Evolutionary conservation across 2,329 filamentous ascomycete species (phyloP).

Genomic region (Zymoseptoria crescenta): DNA sequence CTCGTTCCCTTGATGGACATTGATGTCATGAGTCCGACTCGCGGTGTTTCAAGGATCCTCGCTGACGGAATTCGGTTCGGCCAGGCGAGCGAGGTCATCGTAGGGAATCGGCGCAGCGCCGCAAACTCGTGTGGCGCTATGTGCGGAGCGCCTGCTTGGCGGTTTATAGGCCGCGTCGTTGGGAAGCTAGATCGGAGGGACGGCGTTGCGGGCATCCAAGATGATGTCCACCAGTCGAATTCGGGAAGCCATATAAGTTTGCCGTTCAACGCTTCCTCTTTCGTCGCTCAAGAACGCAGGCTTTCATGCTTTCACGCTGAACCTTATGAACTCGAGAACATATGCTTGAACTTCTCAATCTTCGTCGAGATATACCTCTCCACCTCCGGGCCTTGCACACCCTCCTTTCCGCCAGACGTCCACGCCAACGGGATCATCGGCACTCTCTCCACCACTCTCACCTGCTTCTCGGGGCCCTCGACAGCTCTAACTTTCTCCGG

Average conservation of each 20-base stretch:
- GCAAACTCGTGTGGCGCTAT: too few species aligned
- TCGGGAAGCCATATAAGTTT: too few species aligned
- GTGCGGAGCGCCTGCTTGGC: too few species aligned
- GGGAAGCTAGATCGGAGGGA: background rate
- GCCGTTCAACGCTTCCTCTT: background rate
- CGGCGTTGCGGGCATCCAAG: background rate
- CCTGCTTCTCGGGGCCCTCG: constrained; percentile 81
- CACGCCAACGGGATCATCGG: constrained; percentile 94
- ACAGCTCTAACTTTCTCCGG: constrained; percentile 94
- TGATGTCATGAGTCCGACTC: too few species aligned
- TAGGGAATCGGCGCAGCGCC: too few species aligned
- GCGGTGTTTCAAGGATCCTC: too few species aligned
- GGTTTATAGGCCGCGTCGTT: too few species aligned
- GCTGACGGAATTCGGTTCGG: too few species aligned
- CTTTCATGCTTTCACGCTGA: constrained; percentile 1
- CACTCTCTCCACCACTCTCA: constrained; percentile 80
- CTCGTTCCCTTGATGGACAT: too few species aligned
- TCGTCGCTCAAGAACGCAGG: background rate
- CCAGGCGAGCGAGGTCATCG: too few species aligned
- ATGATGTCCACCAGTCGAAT: background rate
- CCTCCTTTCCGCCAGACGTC: constrained; percentile 68
- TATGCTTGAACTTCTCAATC: constrained; percentile 49
- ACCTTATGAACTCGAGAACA: constrained; percentile 30
- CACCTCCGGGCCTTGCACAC: constrained; percentile 79
- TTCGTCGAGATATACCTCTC: constrained; percentile 93